A percentile compares a stretch with the other conserved stretches of the same genome.
phyloP scores from a whole-genome alignment of 208 protist species.

The Histomonas meleagridis region DNA sequence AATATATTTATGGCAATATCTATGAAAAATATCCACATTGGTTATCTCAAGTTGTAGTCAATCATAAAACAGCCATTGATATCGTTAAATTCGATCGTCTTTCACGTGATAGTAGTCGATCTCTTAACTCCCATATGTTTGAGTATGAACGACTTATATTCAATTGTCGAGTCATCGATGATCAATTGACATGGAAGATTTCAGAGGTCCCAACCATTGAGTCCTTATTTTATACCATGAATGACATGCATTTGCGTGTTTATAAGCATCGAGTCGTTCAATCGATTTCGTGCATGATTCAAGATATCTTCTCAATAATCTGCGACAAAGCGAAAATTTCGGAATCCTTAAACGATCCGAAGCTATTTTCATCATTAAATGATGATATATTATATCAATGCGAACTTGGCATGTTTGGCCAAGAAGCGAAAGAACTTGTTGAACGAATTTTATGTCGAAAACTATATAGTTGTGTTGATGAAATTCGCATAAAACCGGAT shows the following conservation, averaged over 20 bases:
- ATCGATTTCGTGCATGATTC: not conserved
- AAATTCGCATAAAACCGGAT: not conserved
- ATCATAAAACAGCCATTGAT: not conserved
- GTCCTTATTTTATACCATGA: not conserved
- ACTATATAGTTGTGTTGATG: not conserved
- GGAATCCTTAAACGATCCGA: not conserved
- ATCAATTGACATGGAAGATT: not conserved
- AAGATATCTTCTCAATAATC: not conserved
- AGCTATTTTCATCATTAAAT: not conserved
- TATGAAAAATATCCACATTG: not conserved
- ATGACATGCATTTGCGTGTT: not conserved
- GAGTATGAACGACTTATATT: not conserved
- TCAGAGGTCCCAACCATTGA: constrained; percentile 24
- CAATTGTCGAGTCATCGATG: not conserved
- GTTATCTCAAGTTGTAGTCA: not conserved
- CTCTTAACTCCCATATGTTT: not conserved
- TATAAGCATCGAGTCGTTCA: constrained; percentile 28
- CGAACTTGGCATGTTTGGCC: not conserved
- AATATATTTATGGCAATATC: not conserved
- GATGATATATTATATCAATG: not conserved
- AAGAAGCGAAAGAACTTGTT: not conserved
- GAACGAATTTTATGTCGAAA: not conserved
- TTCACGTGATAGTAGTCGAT: not conserved
- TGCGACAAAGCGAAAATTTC: not conserved
- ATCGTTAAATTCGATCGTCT: not conserved